Base-by-base conservation (phyloP, 331 rosid species). In the Quercus lobata region DNA sequence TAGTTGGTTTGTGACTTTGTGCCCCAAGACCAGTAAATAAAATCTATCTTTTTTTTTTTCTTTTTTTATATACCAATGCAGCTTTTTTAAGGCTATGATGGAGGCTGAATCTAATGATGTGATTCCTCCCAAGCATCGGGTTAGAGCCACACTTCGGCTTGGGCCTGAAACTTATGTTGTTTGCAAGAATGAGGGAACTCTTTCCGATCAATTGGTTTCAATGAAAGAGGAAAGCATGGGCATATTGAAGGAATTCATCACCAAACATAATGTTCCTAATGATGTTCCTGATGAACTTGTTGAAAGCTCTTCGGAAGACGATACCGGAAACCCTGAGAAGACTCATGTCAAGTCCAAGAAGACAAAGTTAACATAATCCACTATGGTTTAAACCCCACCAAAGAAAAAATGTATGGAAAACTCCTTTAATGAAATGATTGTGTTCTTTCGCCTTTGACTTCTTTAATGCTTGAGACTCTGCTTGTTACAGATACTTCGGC, bases 201-300 rank as follows among this genome's bases (percentile, higher is more conserved):
- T 89, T 57, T 94, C 97, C 0, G 90, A 92, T 83, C 92, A 92
- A 79, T 76, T 94, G 76, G 87, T 84, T 83, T 88, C 85, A 5
- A 17, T 86, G 78, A 93, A 91, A 82, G 96, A 86, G 78, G 85
- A 88, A 72, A 87, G 92, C 88, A 89, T 92, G 98, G 37, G 75
- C 32, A 79, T 92, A 68, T 78, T 92, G 90, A 94, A 92, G 91
- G 94, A 91, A 46, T 94, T 85, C 91, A 92, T 91, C 74, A 94
- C 97, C 75, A 91, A 65, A 85, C 88, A 94, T 76, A 91, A 91
- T 86, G 91, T 84, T 86, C 92, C 96, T 61, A 89, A 88, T n/a
- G 94, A 94, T 17, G 91, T 94, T 37, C 97, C 98, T 0, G 92
- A 94, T 54, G 97, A 92, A 78, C 75, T 83, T 19, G 80, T 78